These are phyloP conservation scores for Colletotrichum sp. DNA, from an alignment of 2,329 filamentous ascomycete genomes.

Conservation along the genomic window DNA sequence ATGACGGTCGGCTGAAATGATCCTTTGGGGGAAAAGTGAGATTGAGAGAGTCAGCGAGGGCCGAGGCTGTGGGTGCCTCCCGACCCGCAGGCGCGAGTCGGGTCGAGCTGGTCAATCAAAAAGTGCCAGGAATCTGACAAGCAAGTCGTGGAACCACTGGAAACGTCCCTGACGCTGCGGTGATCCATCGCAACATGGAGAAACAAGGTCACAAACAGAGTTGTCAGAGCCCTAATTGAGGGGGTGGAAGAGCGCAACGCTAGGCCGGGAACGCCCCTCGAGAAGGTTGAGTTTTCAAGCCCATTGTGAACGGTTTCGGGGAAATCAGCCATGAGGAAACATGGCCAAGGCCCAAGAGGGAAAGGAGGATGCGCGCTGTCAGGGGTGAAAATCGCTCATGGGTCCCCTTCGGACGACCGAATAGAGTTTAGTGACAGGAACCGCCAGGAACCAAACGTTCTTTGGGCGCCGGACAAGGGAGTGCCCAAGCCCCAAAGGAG, in stretches of 20 bases:
- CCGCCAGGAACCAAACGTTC: slow-evolving; percentile 18
- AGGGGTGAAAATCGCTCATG: slow-evolving; percentile 19
- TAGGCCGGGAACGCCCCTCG: neutral
- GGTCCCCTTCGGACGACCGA: neutral
- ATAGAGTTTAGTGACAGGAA: slow-evolving; percentile 17
- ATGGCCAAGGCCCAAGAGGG: slow-evolving; percentile 8
- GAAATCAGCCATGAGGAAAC: neutral
- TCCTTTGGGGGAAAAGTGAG: neutral
- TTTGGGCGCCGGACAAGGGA: neutral
- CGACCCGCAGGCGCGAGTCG: slow-evolving; percentile 2
- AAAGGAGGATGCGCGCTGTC: slow-evolving; percentile 3
- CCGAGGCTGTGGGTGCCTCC: neutral
- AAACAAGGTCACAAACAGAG: slow-evolving; percentile 3
- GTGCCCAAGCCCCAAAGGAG: neutral
- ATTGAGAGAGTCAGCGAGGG: neutral
- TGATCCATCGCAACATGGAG: neutral
- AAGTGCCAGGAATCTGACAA: slow-evolving; percentile 15
- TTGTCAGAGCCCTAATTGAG: neutral
- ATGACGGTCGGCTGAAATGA: neutral
- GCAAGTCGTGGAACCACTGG: slow-evolving; percentile 10
- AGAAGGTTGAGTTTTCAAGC: neutral
- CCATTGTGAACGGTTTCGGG: neutral
- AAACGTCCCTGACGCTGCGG: neutral
- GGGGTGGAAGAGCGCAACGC: neutral
- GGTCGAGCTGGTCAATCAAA: slow-evolving; percentile 9